phyloP scores from a whole-genome alignment of 768 basidiomycete genomes.

The Suillus spraguei region DNA sequence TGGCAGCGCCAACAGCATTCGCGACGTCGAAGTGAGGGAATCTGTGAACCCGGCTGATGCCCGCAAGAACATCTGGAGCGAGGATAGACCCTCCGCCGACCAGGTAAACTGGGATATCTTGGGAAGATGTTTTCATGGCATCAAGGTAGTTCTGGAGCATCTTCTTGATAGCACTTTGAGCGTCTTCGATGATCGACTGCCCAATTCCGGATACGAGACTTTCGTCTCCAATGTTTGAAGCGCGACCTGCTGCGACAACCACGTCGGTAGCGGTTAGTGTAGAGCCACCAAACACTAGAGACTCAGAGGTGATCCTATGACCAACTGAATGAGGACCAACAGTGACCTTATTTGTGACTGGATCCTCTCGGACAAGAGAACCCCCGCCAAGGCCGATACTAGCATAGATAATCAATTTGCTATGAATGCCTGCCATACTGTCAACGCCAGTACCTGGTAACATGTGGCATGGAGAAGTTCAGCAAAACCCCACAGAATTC shows the following conservation, averaged over 20 bases:
- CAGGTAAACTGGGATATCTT: conserved; percentile 57
- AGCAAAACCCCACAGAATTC: conserved; percentile 62
- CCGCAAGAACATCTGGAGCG: conserved; percentile 50
- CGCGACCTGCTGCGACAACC: conserved; percentile 43
- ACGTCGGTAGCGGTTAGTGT: conserved; percentile 65
- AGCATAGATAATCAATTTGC: conserved; percentile 11
- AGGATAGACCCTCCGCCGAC: conserved; percentile 71
- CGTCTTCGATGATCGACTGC: conserved; percentile 32
- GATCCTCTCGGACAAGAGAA: conserved; percentile 45
- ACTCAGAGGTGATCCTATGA: conserved; percentile 50
- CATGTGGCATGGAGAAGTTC: conserved; percentile 64
- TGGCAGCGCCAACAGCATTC: conserved; percentile 63
- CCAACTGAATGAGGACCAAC: conserved; percentile 72
- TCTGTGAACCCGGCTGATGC: conserved; percentile 52
- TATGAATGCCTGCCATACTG: neutral
- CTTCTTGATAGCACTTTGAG: conserved; percentile 43
- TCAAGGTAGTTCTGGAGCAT: conserved; percentile 54
- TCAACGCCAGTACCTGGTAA: conserved; percentile 35
- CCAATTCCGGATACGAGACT: conserved; percentile 26
- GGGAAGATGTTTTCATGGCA: conserved; percentile 64
- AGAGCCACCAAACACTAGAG: conserved; percentile 56
- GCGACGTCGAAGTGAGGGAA: conserved; percentile 58
- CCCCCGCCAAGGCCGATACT: conserved; percentile 70
- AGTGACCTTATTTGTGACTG: conserved; percentile 40
- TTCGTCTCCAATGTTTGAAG: conserved; percentile 31